Evolutionary conservation across 148 eudicot genomes (phyloP), one percentile per base, ranked within the genome.

Genomic region (Dianthus caryophyllus): DNA sequence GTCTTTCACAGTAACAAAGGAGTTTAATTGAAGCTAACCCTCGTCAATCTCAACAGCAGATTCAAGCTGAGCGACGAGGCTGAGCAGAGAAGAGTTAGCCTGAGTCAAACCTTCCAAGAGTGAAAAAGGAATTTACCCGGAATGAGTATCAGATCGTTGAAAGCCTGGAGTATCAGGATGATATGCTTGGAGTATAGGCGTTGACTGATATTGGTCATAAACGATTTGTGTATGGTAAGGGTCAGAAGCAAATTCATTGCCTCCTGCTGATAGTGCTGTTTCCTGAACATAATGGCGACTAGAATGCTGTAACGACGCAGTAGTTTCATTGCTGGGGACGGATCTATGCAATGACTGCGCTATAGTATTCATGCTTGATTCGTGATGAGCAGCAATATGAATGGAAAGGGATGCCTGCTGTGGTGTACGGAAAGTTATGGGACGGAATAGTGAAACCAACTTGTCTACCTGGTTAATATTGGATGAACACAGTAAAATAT

Each of bases 401-500:
- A 68, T 64, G 60, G 36, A 26, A 22, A 13, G 50, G 51, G 78
- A 44, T 31, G 56, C 47, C 49, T 17, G 54, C 6, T 52, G 46
- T 20, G 55, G 62, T 38, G 65, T 55, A 46, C 41, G 61, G 29
- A 48, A 25, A 25, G 13, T 25, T 38, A 75, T 75, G 33, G 74
- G 78, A 59, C 71, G 67, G 50, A 75, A 70, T 8, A 70, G 62
- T 49, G 74, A 70, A 49, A 65, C 67, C 62, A 75, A 60, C 61
- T 75, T 70, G 49, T 58, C 52, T 8, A 70, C 78, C 78, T 75
- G 61, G 22, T 26, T 50, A 25, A 31, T 60, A 64, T 38, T 18
- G 52, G 20, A 55, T 43, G 65, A 16, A 52, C 22, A 49, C 39
- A 24, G 22, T 43, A 6, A 62, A 39, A 22, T 25, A 41, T 24